phyloP scores from a whole-genome alignment of 2,329 filamentous ascomycete species.

The Apiospora kogelbergensis region DNA sequence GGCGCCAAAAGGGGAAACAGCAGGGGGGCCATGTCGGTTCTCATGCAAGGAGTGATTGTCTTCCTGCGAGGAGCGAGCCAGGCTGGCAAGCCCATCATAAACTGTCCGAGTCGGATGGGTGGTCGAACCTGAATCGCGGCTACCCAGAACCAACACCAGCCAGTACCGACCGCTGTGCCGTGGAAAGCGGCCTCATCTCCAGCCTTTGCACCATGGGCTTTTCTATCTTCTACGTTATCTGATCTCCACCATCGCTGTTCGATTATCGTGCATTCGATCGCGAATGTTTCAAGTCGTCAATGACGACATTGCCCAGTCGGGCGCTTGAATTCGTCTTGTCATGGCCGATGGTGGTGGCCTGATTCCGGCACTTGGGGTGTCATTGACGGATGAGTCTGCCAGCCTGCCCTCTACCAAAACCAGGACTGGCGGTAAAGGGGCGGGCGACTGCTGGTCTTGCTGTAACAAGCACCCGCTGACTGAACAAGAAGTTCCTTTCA shows the following conservation, averaged over 20 bases:
- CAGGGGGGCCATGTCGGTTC: not conserved
- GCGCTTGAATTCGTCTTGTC: not conserved
- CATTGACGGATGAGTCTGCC: not conserved
- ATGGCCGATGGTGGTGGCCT: not conserved
- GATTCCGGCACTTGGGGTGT: not conserved
- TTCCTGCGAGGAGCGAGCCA: constrained; percentile 6
- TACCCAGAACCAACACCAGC: constrained; percentile 4
- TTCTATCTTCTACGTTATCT: not conserved
- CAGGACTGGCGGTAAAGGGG: not conserved
- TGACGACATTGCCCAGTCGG: not conserved
- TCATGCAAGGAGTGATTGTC: constrained; percentile 1
- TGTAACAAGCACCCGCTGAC: not conserved
- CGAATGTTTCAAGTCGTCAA: constrained; percentile 5
- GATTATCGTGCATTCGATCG: constrained; percentile 4
- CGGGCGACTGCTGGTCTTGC: not conserved
- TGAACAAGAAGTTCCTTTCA: not conserved
- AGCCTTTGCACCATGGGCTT: not conserved
- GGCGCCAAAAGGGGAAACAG: not conserved
- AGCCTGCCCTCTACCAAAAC: not conserved
- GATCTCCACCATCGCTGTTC: not conserved
- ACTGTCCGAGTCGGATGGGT: not conserved
- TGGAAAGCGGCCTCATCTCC: constrained; percentile 2
- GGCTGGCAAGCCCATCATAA: not conserved
- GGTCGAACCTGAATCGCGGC: not conserved
- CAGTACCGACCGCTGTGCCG: not conserved